Percentiles rank a stretch among this genome's conserved stretches.
These are phyloP conservation scores for Boletus reticulatus DNA, from an alignment of 768 basidiomycete genomes.

Conservation along the genomic window DNA sequence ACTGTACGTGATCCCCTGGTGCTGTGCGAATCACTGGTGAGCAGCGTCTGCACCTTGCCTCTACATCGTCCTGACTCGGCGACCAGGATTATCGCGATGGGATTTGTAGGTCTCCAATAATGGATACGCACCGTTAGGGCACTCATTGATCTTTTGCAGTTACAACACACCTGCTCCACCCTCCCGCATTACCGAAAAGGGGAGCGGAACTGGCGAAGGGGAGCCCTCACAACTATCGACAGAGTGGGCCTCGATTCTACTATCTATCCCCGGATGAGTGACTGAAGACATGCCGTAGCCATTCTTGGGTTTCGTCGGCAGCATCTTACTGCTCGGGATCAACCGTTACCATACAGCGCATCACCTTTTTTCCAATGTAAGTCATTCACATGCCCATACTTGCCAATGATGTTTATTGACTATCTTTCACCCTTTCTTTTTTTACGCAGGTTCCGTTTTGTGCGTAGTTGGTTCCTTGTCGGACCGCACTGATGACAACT, in stretches of 20 bases:
- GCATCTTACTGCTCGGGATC: not conserved
- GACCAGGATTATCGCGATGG: not conserved
- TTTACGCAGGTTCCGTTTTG: not conserved
- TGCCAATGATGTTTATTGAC: not conserved
- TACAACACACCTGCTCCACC: not conserved
- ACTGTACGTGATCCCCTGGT: not conserved
- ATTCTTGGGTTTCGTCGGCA: not conserved
- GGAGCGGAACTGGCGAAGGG: not conserved
- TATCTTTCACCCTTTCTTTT: not conserved
- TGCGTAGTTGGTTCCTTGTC: not conserved
- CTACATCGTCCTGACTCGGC: not conserved
- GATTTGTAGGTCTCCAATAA: not conserved
- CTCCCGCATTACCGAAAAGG: not conserved
- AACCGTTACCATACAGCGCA: not conserved
- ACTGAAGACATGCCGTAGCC: not conserved
- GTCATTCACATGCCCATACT: not conserved
- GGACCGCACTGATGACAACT: not conserved
- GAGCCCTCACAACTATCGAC: not conserved
- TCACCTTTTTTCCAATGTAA: not conserved
- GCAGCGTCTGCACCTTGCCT: not conserved
- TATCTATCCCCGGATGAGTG: not conserved
- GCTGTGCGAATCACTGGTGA: not conserved
- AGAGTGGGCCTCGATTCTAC: not conserved
- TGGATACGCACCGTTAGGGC: not conserved
- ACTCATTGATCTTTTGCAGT: not conserved